Evolutionary conservation across 208 protist species (phyloP).

Genomic region (Hexamita inflata): DNA sequence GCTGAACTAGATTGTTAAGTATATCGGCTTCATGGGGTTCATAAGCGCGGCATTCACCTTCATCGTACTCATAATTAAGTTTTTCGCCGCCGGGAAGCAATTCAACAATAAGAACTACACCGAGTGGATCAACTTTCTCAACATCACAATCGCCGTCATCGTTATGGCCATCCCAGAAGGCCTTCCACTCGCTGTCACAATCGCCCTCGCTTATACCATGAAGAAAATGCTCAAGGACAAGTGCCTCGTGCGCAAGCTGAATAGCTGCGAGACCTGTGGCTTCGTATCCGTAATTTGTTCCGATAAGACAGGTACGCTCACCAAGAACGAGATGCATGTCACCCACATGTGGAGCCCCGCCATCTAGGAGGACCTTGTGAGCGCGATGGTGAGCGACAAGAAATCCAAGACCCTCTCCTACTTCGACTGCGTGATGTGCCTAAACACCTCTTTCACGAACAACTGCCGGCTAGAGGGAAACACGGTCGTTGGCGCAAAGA

Average conservation of each 20-base stretch:
- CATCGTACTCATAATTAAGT: slow-evolving; percentile 37
- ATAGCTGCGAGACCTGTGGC: slow-evolving; percentile 83
- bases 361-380: too few relatives aligned
- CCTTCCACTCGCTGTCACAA: slow-evolving; percentile 81
- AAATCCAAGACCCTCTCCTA: too few relatives aligned
- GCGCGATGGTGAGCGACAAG: too few relatives aligned
- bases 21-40: slow-evolving; percentile 65
- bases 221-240: slow-evolving; percentile 88
- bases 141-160: slow-evolving; percentile 75
- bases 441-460: neutral
- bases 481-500: slow-evolving; percentile 60
- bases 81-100: neutral
- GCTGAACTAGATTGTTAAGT: slow-evolving; percentile 57
- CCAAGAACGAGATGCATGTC: slow-evolving; percentile 86
- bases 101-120: neutral
- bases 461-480: too few relatives aligned
- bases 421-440: neutral
- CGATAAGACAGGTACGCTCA: slow-evolving; percentile 93
- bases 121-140: slow-evolving; percentile 57
- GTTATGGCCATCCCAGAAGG: slow-evolving; percentile 88
- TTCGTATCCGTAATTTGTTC: slow-evolving; percentile 69
- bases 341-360: slow-evolving; percentile 59
- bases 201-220: slow-evolving; percentile 84
- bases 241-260: slow-evolving; percentile 80
- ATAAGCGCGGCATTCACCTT: slow-evolving; percentile 59